Evolutionary conservation across 495 filamentous ascomycete genomes (phyloP), one percentile per base, ranked within the genome.

Genomic region (Xylaria intraflava): DNA sequence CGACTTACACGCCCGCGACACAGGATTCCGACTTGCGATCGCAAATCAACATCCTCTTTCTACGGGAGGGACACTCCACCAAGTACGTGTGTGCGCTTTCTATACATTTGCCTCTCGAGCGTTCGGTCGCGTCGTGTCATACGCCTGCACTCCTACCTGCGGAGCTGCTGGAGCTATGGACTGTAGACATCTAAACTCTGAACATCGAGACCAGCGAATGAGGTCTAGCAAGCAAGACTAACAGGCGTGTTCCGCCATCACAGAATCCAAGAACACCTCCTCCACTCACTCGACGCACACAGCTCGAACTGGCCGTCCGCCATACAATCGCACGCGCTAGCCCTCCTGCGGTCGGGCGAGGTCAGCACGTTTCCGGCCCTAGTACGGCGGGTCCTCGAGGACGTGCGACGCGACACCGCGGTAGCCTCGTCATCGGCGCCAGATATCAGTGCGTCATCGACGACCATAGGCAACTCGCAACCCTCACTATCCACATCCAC

Each of bases 181-280:
- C 11, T 11, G n/a, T n/a, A n/a, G n/a, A n/a, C n/a, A n/a, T n/a
- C n/a, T n/a, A n/a, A n/a, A n/a, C n/a, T n/a, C n/a, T n/a, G n/a
- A n/a, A n/a, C n/a, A n/a, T n/a, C n/a, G n/a, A n/a, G n/a, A n/a
- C n/a, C n/a, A n/a, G n/a, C n/a, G n/a, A n/a, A n/a, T n/a, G n/a
- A n/a, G n/a, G n/a, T n/a, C n/a, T n/a, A n/a, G n/a, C 5, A 43
- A 3, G 26, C 5, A 3, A 46, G n/a, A 16, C 44, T 46, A 33
- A 46, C 44, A 46, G 1, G 44, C 4, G 22, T 33, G n/a, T 6
- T 19, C 16, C 29, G 24, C 12, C 5, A 24, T 23, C 22, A 20
- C 19, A 81, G 78, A 59, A 82, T 82, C 55, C 78, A 82, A 66
- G 76, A 80, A n/a, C 62, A 69, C 45, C 72, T 82, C 60, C 69